A percentile compares a stretch with the other conserved stretches of the same genome.
These are phyloP conservation scores for Pharus latifolius DNA, from an alignment of 176 grass and related monocot genomes.

Conservation along the genomic window DNA sequence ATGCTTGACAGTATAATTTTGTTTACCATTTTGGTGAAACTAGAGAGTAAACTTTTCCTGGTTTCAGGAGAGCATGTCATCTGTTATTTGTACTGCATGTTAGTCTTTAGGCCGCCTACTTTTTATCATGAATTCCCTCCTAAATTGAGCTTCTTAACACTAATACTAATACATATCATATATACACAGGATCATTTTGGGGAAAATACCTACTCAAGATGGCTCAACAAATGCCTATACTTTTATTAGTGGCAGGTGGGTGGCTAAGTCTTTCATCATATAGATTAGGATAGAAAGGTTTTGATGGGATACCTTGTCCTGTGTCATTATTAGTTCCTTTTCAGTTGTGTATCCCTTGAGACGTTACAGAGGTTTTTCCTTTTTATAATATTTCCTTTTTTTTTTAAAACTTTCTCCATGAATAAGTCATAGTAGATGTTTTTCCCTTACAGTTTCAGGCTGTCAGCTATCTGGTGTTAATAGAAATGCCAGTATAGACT, in stretches of 20 bases:
- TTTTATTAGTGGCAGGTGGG: slow-evolving; percentile 83
- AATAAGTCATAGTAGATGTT: background rate
- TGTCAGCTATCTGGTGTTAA: background rate
- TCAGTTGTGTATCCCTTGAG: no score
- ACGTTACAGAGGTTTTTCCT: no score
- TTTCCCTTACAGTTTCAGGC: background rate
- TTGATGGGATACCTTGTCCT: background rate
- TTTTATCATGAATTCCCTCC: background rate
- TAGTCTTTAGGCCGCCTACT: slow-evolving; percentile 3
- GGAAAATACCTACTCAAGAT: slow-evolving; percentile 87
- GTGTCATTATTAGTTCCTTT: background rate
- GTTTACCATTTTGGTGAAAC: background rate
- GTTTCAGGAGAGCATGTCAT: background rate
- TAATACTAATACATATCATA: slow-evolving; percentile 36
- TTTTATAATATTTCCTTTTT: background rate
- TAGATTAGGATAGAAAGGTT: slow-evolving; percentile 23
- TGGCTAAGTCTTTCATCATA: slow-evolving; percentile 34
- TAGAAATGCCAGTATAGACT: background rate
- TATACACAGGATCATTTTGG: slow-evolving; percentile 84
- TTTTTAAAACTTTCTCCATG: background rate
- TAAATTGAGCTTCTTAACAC: slow-evolving; percentile 24
- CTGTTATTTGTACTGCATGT: background rate
- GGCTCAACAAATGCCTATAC: slow-evolving; percentile 86
- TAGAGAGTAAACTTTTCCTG: slow-evolving; percentile 1
- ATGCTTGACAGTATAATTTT: background rate